phyloP scores from a whole-genome alignment of 129 eudicot species.

The Pulicaria dysenterica region DNA sequence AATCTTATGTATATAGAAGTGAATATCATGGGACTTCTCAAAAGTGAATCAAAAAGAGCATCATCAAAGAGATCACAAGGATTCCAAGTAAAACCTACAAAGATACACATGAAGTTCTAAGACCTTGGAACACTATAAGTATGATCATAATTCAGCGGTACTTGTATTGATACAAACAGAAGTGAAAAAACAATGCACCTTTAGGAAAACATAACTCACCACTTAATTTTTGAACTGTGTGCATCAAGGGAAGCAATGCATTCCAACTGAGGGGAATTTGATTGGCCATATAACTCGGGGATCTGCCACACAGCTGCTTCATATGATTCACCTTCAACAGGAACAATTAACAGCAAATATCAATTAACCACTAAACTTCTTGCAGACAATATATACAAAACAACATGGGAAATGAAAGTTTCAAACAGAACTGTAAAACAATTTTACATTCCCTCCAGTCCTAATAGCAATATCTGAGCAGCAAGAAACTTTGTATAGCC shows the following conservation, averaged over 20 bases:
- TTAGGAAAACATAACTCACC: slow-evolving; percentile 52
- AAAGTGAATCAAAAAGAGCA: slow-evolving; percentile 18
- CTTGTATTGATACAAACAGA: background rate
- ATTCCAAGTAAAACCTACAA: background rate
- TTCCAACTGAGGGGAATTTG: slow-evolving; percentile 91
- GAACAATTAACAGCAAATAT: slow-evolving; percentile 17
- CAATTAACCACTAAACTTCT: slow-evolving; percentile 15
- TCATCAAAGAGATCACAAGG: slow-evolving; percentile 7
- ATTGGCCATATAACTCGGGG: slow-evolving; percentile 92
- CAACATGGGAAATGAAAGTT: background rate
- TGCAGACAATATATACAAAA: background rate
- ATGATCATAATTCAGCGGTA: slow-evolving; percentile 10
- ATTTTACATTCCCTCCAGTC: background rate
- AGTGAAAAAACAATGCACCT: background rate
- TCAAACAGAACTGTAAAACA: background rate
- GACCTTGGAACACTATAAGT: background rate
- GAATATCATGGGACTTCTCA: slow-evolving; percentile 15
- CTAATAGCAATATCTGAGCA: background rate
- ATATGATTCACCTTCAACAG: slow-evolving; percentile 75
- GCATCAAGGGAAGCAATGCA: slow-evolving; percentile 77
- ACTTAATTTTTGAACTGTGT: slow-evolving; percentile 66
- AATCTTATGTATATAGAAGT: background rate
- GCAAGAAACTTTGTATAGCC: background rate
- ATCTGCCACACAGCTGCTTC: slow-evolving; percentile 98
- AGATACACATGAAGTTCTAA: slow-evolving; percentile 13